Conservation (phyloP, 148 eudicot genomes). For the Suaeda aralocaspica region DNA sequence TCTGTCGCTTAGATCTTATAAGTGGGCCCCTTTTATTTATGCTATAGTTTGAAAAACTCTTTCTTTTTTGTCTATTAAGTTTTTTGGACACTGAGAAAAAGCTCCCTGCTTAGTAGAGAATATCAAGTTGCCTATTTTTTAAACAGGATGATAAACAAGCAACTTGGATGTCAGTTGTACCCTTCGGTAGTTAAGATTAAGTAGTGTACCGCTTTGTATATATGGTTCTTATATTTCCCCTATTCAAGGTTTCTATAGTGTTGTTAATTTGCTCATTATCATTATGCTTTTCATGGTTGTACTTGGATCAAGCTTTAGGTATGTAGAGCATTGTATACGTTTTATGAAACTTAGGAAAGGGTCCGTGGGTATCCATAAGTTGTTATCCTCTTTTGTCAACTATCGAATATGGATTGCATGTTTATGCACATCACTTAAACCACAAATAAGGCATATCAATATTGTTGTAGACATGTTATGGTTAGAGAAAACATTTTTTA, state of each 20-base stretch:
- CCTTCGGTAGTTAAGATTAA: neutral
- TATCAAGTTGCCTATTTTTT: neutral
- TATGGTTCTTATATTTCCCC: neutral
- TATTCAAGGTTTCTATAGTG: slow-evolving; percentile 4
- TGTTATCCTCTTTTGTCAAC: neutral
- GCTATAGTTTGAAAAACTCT: neutral
- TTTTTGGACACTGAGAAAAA: neutral
- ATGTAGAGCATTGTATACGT: neutral
- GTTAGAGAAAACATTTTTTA: neutral
- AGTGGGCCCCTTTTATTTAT: slow-evolving; percentile 11
- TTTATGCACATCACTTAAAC: neutral
- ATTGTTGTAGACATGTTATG: neutral
- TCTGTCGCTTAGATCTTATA: slow-evolving; percentile 28
- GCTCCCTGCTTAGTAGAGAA: neutral
- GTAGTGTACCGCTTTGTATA: neutral
- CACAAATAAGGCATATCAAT: neutral
- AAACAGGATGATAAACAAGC: neutral
- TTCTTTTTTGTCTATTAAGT: neutral
- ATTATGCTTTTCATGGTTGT: neutral
- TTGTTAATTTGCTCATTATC: neutral
- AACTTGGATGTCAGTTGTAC: slow-evolving; percentile 1
- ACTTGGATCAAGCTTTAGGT: neutral
- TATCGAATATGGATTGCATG: neutral
- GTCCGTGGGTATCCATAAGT: neutral
- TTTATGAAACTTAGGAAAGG: neutral